A percentile compares a stretch with the other conserved stretches of the same genome.
Conservation (phyloP, 2,329 filamentous ascomycete genomes). For the Pyricularia grisea region DNA sequence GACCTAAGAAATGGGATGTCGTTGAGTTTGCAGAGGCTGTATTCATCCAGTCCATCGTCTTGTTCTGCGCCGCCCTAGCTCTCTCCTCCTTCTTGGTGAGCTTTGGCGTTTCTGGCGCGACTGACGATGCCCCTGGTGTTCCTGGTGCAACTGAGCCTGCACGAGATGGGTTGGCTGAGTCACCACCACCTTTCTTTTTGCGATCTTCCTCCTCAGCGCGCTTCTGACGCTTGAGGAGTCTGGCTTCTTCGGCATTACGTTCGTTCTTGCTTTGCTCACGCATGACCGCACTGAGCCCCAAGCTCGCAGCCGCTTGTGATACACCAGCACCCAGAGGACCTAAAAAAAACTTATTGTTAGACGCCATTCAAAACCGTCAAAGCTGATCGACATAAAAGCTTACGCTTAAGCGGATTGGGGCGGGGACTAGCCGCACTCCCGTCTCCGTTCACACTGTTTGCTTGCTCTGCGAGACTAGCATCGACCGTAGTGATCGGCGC, state of each 20-base stretch:
- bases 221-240: constrained; percentile 57
- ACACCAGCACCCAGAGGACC: constrained; percentile 32
- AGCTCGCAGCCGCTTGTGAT: background rate
- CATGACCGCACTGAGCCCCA: constrained; percentile 28
- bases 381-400: constrained; percentile 17
- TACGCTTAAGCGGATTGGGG: constrained; percentile 52
- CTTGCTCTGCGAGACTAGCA: constrained; percentile 18
- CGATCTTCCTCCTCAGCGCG: constrained; percentile 32
- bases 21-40: constrained; percentile 73
- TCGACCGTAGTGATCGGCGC: constrained; percentile 36
- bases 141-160: constrained; percentile 48
- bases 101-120: constrained; percentile 57
- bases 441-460: constrained; percentile 26
- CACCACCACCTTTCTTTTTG: constrained; percentile 40
- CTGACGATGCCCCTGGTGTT: constrained; percentile 43
- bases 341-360: constrained; percentile 16
- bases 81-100: constrained; percentile 80
- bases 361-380: background rate
- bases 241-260: constrained; percentile 62
- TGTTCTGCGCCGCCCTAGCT: constrained; percentile 67
- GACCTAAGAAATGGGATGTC: constrained; percentile 55
- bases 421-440: constrained; percentile 44
- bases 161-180: constrained; percentile 33
- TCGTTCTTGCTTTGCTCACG: constrained; percentile 57
- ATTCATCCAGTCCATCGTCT: constrained; percentile 66